Conservation (phyloP, 768 basidiomycete genomes). For the Amylocystis lapponica region DNA sequence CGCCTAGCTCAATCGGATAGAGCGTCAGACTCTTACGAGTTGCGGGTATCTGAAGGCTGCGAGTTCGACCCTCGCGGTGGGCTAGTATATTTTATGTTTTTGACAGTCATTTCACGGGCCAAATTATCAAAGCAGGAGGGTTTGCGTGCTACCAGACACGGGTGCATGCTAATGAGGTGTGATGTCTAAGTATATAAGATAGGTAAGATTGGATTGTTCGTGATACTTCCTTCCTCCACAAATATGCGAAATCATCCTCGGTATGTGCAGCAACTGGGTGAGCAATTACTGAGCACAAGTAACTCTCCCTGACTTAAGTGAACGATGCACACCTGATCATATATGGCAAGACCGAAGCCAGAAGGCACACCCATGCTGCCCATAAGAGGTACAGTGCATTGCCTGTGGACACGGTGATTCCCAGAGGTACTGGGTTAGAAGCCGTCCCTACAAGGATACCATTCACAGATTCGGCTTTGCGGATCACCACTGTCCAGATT, state of each 20-base stretch:
- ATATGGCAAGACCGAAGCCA: constrained; percentile 66
- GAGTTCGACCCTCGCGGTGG: constrained; percentile 63
- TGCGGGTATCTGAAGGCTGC: constrained; percentile 63
- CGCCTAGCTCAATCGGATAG: constrained; percentile 67
- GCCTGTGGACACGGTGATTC: constrained; percentile 59
- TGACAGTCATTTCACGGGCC: background rate
- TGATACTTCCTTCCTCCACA: too few relatives aligned
- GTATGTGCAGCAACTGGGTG: constrained; percentile 71
- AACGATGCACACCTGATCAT: constrained; percentile 56
- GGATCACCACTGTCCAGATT: constrained; percentile 75
- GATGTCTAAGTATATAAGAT: too few relatives aligned
- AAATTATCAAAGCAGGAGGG: too few relatives aligned
- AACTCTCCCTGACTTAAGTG: background rate
- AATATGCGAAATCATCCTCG: constrained; percentile 43
- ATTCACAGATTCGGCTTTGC: constrained; percentile 59
- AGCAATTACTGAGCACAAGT: background rate
- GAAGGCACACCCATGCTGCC: constrained; percentile 67
- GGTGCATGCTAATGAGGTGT: too few relatives aligned
- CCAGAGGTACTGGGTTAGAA: constrained; percentile 38
- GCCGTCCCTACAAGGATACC: constrained; percentile 35
- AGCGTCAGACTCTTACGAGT: constrained; percentile 57
- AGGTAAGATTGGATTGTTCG: too few relatives aligned
- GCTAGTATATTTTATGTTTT: constrained; percentile 31
- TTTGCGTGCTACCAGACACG: too few relatives aligned
- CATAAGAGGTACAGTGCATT: constrained; percentile 62